Evolutionary conservation across 2,329 filamentous ascomycete genomes (phyloP), one percentile per base, ranked within the genome.

Genomic region (Aureobasidium sp.): DNA sequence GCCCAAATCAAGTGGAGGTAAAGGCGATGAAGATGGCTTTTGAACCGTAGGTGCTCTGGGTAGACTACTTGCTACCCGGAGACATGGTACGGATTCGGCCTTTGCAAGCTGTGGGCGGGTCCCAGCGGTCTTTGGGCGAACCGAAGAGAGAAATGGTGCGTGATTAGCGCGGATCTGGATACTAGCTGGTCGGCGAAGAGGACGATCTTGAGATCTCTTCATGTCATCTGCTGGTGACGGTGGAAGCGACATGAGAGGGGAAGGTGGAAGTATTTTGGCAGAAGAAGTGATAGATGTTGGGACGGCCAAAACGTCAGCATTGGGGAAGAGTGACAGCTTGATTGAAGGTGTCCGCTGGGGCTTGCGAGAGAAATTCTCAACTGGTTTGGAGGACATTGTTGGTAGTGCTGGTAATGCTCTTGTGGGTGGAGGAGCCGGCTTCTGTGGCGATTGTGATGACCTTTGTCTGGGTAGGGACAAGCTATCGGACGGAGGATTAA

Each of bases 131-230:
- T 63, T 63, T 59, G 64, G 71, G 7, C 75, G 73, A 4, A 71
- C 65, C 0, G 73, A 71, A 32, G 74, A 73, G 7, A 79, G 70
- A 66, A 79, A 79, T 2, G 77, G 76, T 2, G 77, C 76, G 17
- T 69, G 73, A 47, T 75, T 70, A 10, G 76, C 70, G 32, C 75
- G 73, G 47, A 79, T 73, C 64, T 79, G 77, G 37, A 80, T 72
- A 34, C 76, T 79, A 17, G 71, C 71, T 13, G 77, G 77, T 20
- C 77, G 74, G 47, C 73, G 72, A 20, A 78, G 70, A 24, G 59
- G 24, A 53, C 53, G 20, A 52, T 39, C 53, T 46, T 57, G 53
- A 15, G n/a, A 61, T 65, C 20, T 50, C 7, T 24, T 29, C 44
- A 29, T 36, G 3, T 59, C 43, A 2, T 48, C 55, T 8, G 15